phyloP scores from a whole-genome alignment of 768 basidiomycete species.

The Leucosporidium yakuticum region DNA sequence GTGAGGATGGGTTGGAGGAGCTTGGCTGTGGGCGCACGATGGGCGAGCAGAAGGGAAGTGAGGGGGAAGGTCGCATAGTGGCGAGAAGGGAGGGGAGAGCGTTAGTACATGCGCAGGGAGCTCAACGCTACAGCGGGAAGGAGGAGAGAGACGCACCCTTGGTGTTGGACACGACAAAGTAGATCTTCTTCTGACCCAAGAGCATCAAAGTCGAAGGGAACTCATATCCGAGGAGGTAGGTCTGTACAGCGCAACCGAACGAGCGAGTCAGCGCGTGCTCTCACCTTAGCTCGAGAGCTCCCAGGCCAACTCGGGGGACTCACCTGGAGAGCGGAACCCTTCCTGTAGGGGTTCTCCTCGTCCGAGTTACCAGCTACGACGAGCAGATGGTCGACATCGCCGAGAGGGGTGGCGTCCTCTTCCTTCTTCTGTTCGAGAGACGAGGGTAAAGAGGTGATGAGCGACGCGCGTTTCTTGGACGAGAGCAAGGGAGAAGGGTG shows the following conservation, averaged over 20 bases:
- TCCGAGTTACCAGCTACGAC: constrained; percentile 47
- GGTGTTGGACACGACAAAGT: constrained; percentile 69
- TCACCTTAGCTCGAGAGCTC: constrained; percentile 17
- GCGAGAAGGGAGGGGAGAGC: not conserved
- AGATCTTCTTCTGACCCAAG: constrained; percentile 68
- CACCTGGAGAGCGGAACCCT: constrained; percentile 87
- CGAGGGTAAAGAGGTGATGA: not conserved
- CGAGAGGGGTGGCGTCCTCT: constrained; percentile 38
- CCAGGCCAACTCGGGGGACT: constrained; percentile 34
- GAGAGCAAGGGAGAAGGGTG: not conserved
- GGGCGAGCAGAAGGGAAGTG: not conserved
- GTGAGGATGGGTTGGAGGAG: constrained; percentile 27
- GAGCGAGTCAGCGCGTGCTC: not conserved
- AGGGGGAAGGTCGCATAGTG: not conserved
- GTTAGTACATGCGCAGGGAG: not conserved
- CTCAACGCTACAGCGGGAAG: not conserved
- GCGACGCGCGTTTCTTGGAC: not conserved
- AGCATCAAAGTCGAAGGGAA: constrained; percentile 90
- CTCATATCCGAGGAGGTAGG: constrained; percentile 94
- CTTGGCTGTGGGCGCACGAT: constrained; percentile 20
- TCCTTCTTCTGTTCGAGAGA: constrained; percentile 16
- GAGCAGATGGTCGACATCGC: constrained; percentile 41
- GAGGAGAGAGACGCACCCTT: constrained; percentile 16
- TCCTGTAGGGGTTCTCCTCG: constrained; percentile 85
- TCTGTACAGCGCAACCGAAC: constrained; percentile 50